A percentile compares a stretch with the other conserved stretches of the same genome.
phyloP scores from a whole-genome alignment of 73 alveolate genomes.

The Tetrahymena thermophila region DNA sequence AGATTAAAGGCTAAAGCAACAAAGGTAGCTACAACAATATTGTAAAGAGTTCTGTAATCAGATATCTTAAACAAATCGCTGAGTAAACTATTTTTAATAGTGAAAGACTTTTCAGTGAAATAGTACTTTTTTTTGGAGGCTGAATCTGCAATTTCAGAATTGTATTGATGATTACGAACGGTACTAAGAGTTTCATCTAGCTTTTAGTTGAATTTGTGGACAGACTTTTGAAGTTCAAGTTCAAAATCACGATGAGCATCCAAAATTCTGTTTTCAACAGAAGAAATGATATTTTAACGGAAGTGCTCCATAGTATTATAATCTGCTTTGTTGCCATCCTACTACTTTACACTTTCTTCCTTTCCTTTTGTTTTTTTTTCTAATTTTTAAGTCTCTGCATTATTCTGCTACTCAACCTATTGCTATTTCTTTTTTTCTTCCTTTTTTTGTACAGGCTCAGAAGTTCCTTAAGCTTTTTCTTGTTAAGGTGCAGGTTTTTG shows the following conservation, averaged over 20 bases:
- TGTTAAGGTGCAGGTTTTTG: background rate
- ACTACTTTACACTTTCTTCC: background rate
- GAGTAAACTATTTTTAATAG: background rate
- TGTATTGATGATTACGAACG: background rate
- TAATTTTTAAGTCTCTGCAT: background rate
- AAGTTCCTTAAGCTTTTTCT: background rate
- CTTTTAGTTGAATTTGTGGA: background rate
- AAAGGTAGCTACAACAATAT: conserved; percentile 46
- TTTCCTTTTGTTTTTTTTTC: background rate
- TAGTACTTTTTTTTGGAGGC: background rate
- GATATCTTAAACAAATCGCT: conserved; percentile 33
- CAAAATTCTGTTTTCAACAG: background rate
- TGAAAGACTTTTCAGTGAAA: background rate
- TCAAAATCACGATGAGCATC: background rate
- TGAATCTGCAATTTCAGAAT: background rate
- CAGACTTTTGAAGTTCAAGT: background rate
- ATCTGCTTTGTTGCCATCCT: background rate
- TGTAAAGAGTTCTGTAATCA: conserved; percentile 47
- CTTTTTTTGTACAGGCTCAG: background rate
- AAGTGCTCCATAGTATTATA: background rate
- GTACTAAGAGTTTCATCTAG: background rate
- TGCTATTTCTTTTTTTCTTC: background rate
- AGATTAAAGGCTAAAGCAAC: conserved; percentile 15
- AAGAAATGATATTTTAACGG: background rate
- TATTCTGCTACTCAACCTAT: background rate